These are phyloP conservation scores for Mariannaea elegans DNA, from an alignment of 2,329 filamentous ascomycete genomes.

Conservation along the genomic window DNA sequence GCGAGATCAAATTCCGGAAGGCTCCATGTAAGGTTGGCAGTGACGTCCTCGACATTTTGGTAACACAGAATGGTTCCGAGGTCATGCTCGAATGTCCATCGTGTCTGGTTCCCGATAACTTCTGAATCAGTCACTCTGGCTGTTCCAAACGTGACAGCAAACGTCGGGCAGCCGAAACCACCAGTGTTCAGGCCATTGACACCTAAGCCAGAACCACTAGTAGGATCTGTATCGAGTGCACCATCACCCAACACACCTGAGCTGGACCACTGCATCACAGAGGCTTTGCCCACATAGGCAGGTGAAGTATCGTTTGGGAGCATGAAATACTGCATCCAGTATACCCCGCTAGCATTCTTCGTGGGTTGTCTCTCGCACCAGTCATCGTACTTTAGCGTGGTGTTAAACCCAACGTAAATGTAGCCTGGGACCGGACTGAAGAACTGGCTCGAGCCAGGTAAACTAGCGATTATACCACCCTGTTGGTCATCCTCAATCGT, in stretches of 20 bases:
- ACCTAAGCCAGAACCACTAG: constrained; percentile 20
- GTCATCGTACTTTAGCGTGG: constrained; percentile 25
- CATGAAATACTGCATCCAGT: constrained; percentile 33
- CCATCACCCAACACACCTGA: constrained; percentile 29
- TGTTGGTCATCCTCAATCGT: constrained; percentile 16
- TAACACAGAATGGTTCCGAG: constrained; percentile 35
- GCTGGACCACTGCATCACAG: constrained; percentile 30
- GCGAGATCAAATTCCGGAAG: constrained; percentile 31
- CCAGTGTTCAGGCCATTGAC: constrained; percentile 19
- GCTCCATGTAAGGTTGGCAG: constrained; percentile 32
- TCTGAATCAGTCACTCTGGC: constrained; percentile 8
- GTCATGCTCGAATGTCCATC: constrained; percentile 30
- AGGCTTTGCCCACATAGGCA: constrained; percentile 33
- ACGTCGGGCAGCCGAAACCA: constrained; percentile 25
- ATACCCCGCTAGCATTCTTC: constrained; percentile 15
- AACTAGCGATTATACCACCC: background rate
- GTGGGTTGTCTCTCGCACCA: constrained; percentile 30
- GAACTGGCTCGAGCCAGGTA: constrained; percentile 17
- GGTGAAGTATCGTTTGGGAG: constrained; percentile 26
- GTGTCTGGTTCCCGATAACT: constrained; percentile 15
- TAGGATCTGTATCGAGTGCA: constrained; percentile 29
- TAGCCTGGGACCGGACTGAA: constrained; percentile 5
- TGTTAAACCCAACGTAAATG: constrained; percentile 30
- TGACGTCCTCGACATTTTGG: constrained; percentile 35
- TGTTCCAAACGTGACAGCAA: constrained; percentile 27